Conservation (phyloP, 2,329 filamentous ascomycete species). For the Ascosphaera apis region DNA sequence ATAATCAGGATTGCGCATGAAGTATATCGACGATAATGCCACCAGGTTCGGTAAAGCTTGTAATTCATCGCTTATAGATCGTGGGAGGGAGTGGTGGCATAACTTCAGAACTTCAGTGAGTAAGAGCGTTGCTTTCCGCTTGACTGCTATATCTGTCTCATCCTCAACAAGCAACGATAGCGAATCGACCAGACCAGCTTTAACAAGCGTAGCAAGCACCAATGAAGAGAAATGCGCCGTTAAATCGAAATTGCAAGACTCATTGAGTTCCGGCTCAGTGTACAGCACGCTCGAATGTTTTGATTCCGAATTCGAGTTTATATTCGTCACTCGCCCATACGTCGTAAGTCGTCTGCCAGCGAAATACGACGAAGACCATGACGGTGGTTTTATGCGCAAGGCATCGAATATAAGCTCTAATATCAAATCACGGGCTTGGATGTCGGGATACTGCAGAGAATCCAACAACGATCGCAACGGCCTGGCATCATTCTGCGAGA, state of each 20-base stretch:
- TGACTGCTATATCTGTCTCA: constrained; percentile 31
- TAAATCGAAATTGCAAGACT: constrained; percentile 33
- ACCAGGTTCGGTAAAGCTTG: constrained; percentile 79
- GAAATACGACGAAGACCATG: constrained; percentile 89
- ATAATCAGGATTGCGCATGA: neutral
- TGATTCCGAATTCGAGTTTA: constrained; percentile 39
- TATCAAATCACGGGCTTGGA: constrained; percentile 46
- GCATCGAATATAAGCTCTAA: constrained; percentile 69
- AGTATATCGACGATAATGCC: constrained; percentile 1
- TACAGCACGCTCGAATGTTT: constrained; percentile 31
- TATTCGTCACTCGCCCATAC: constrained; percentile 76
- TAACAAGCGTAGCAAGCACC: constrained; percentile 63
- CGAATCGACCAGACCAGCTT: constrained; percentile 45
- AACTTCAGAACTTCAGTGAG: constrained; percentile 82
- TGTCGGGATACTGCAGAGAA: constrained; percentile 35
- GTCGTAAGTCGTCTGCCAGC: constrained; percentile 83
- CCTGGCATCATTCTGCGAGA: constrained; percentile 72
- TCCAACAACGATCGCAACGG: constrained; percentile 61
- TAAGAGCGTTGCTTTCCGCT: constrained; percentile 71
- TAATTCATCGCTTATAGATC: constrained; percentile 57
- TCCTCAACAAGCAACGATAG: constrained; percentile 28
- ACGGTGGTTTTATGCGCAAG: constrained; percentile 72
- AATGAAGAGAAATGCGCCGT: constrained; percentile 87
- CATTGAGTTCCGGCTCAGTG: constrained; percentile 39
- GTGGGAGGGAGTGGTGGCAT: constrained; percentile 63